Evolutionary conservation across 2,329 filamentous ascomycete species (phyloP), one percentile per base, ranked within the genome.

Genomic region (Stemphylium vesicarium): DNA sequence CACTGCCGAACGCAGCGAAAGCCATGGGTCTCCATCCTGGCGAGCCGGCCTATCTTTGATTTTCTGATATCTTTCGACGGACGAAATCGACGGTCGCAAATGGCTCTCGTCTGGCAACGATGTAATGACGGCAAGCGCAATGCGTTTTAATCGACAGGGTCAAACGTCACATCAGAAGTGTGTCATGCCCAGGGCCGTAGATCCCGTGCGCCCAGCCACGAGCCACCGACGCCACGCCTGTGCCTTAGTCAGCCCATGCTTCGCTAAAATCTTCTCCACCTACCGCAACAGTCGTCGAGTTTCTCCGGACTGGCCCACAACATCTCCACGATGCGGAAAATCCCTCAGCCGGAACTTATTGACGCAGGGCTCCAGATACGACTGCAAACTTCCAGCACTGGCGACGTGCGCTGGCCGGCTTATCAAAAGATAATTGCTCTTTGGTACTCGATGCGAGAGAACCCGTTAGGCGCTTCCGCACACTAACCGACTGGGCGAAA

Each of bases 1-100:
- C 45, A 43, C 57, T 62, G 63, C 65, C 65, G 64, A 54, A 37
- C 37, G 51, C 58, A 51, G 43, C 51, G 45, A 50, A 49, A 48
- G 35, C 57, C 49, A 54, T 58, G 35, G 37, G 43, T 39, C 42
- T 43, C 51, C 49, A 18, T 48, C 42, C 41, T 37, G 53, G 36
- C 50, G 26, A 43, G 44, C 39, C 18, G 41, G 51, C 39, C 37
- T 46, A 57, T 52, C 56, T 57, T 42, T 7, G 38, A 36, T 29
- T 33, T 20, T 11, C 8, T 37, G 31, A 15, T 18, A 26, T 45
- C 33, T n/a, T 16, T 31, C 22, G 12, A 12, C 37, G 32, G 31
- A 45, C 16, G 41, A 45, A 26, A 50, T 47, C 41, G 16, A 51
- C 41, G 31, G 47, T 51, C 36, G 29, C 47, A 35, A 45, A 50